Conservation (phyloP, 2,329 filamentous ascomycete species). For the Cercospora berteroae region DNA sequence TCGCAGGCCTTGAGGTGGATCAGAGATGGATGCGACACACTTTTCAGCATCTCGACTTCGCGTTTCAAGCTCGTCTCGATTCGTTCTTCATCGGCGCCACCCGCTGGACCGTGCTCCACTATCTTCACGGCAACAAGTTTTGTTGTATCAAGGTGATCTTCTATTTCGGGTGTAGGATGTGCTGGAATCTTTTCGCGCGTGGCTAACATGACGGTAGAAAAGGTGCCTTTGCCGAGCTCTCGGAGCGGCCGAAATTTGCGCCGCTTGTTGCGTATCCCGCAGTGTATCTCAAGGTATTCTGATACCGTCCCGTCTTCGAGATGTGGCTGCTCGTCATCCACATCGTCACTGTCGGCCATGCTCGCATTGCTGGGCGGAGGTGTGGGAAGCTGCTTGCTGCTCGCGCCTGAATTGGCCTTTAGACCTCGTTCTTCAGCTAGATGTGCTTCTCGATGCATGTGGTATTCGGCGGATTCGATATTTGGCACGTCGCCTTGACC, state of each 20-base stretch:
- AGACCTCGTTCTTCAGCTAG: constrained; percentile 76
- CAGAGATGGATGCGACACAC: constrained; percentile 82
- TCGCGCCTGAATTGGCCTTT: constrained; percentile 42
- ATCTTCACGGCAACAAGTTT: constrained; percentile 92
- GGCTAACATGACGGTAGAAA: constrained; percentile 89
- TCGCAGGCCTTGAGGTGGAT: constrained; percentile 91
- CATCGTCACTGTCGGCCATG: constrained; percentile 55
- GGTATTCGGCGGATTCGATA: constrained; percentile 52
- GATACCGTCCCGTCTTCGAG: constrained; percentile 39
- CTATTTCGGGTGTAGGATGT: constrained; percentile 43
- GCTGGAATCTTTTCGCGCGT: constrained; percentile 65
- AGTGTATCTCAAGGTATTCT: constrained; percentile 48
- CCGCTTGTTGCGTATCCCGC: constrained; percentile 67
- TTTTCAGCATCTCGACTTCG: constrained; percentile 90
- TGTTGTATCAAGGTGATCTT: constrained; percentile 61
- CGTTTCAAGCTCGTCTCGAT: constrained; percentile 91
- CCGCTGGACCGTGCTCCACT: constrained; percentile 89
- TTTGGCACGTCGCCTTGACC: constrained; percentile 53
- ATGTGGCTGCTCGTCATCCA: constrained; percentile 41
- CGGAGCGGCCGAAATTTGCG: constrained; percentile 77
- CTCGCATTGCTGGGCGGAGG: constrained; percentile 73
- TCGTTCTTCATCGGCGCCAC: constrained; percentile 87
- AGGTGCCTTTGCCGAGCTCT: constrained; percentile 85
- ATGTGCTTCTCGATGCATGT: constrained; percentile 73
- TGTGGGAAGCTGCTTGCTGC: constrained; percentile 57